Percentiles rank a stretch among this genome's conserved stretches.
Evolutionary conservation across 106 monocot species (phyloP).

Genomic region (Iris macrosiphon): DNA sequence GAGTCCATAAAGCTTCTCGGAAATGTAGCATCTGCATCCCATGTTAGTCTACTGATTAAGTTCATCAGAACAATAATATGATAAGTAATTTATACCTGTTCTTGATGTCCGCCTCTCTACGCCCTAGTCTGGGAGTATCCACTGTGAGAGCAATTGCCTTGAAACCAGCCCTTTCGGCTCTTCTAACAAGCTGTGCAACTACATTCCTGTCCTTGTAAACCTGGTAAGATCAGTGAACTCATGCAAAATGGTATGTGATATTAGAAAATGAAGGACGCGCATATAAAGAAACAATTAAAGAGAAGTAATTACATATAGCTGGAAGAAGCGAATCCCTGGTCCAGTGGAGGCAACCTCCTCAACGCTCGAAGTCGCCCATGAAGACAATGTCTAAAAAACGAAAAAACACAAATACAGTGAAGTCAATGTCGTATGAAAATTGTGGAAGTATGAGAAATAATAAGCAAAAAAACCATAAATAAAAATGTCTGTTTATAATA

Average conservation of each 20-base stretch:
- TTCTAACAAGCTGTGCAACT: constrained; percentile 64
- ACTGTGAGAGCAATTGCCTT: constrained; percentile 71
- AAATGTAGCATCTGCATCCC: too few species aligned
- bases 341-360: constrained; percentile 94
- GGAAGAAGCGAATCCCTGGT: constrained; percentile 89
- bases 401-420: too few species aligned
- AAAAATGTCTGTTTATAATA: too few species aligned
- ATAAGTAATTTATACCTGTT: constrained; percentile 40
- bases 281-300: too few species aligned
- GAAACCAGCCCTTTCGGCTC: constrained; percentile 73
- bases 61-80: neutral
- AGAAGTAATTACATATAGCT: constrained; percentile 68
- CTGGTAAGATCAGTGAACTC: constrained; percentile 29
- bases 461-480: too few species aligned
- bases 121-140: constrained; percentile 60
- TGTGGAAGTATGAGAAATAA: too few species aligned
- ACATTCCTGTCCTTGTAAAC: constrained; percentile 67
- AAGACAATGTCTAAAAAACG: constrained; percentile 57
- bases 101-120: constrained; percentile 68
- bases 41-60: neutral
- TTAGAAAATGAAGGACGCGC: too few species aligned
- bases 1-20: neutral
- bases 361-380: constrained; percentile 73
- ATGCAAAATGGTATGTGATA: too few species aligned
- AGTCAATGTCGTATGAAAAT: too few species aligned